Base-by-base conservation (phyloP, 31 red algal species). In the Bonnemaisonia californica region DNA sequence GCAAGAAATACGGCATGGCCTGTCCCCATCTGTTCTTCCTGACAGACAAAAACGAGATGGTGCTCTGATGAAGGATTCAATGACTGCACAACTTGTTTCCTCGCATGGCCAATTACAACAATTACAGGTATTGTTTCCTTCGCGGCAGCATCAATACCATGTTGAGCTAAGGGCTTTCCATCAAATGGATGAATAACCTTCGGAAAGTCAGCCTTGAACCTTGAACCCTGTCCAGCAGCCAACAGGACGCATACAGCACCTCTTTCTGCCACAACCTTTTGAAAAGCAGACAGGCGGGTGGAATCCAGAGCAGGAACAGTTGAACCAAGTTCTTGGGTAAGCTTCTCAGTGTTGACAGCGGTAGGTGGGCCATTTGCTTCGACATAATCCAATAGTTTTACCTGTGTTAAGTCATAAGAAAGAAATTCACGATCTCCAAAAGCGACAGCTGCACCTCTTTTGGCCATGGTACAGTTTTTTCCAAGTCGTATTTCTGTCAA, bases 121-220 rank as follows among this genome's bases (percentile, higher is more conserved):
- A 98, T 64, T 31, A 69, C 38, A 21, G 91, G 91, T 23, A 94
- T 76, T 2, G 75, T 16, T 28, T 58, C 76, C 16, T 11, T 58
- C 0, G 28, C 39, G 13, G 83, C 82, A 5, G 91, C 91, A 55
- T 87, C 86, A 1, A 98, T 31, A 2, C 81, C 91, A 89, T 91
- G 76, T 16, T 71, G 69, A 21, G 86, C 90, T 54, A 98, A 66
- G 4, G 95, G 91, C 69, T 77, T 89, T 19, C 76, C 87, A 41
- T 69, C 62, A 48, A 93, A 98, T 59, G 95, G 86, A 57, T 91
- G 80, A 21, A 98, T 69, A n/a, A 98, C 95, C 62, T 98, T 98
- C 2, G 95, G 95, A 39, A 77, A 32, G n/a, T 63, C 62, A 38
- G 86, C 73, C 9, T 74, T 69, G 63, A 98, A 98, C 28, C 95